Base-by-base conservation (phyloP, 192 early-diverging fungal genomes). In the Mortierella alpina region DNA sequence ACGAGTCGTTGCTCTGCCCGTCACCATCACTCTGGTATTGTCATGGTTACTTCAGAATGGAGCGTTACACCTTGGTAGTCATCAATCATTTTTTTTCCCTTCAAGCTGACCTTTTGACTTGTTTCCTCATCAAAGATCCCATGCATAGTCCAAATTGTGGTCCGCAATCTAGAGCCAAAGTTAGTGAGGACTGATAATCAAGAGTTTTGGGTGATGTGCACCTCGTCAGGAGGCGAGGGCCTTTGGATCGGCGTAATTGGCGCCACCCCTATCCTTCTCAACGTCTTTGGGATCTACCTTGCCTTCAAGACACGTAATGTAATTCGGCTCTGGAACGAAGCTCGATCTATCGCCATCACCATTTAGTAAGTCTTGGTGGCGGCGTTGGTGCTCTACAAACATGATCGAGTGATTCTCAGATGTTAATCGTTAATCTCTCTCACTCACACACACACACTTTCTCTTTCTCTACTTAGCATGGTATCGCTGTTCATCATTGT, bases 291-390 rank as follows among this genome's bases (percentile, higher is more conserved):
- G 2, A 51, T 74, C 3, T 74, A 67, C 23, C 51, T 74, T 45
- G 72, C 72, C 2, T 74, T 74, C 51, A 74, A 67, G 51, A 74
- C 72, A 8, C 56, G 64, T 13, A 74, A 74, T 45, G 72, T 74
- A 7, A 74, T 58, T 4, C 63, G 45, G 6, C 72, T 74, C 15
- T 74, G 72, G 72, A 74, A 74, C 18, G 72, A 74, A 39, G 72
- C 72, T 15, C 72, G 72, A 14, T 66, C 72, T 11, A 74, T 74
- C 31, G 64, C 72, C 7, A 41, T 45, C 7, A 67, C 72, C 7
- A 66, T 74, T 45, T 74, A 74, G 72, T 74, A 67, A 61, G 55
- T 50, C 18, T 1, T 57, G n/a, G 54, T 0, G 2, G 7, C 5
- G 13, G 7, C 20, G 11, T 0, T 61, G 22, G 13, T 51, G 31